Percentiles rank a stretch among this genome's conserved stretches.
Evolutionary conservation across 495 filamentous ascomycete genomes (phyloP).

Genomic region (Penicillium chermesinum): DNA sequence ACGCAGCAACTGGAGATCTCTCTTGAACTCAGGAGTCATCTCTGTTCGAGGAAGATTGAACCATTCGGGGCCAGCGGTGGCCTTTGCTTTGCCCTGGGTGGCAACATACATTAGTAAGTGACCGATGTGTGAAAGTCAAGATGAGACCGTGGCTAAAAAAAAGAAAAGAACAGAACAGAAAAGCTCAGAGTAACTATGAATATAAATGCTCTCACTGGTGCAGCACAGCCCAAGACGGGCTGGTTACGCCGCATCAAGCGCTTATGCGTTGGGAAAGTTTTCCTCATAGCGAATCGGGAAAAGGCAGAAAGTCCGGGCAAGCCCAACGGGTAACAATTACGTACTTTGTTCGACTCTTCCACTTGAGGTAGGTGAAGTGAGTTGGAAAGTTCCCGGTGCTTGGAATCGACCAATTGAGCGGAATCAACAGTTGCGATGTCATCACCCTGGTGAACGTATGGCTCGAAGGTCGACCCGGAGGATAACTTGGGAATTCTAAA

Average conservation of each 20-base stretch:
- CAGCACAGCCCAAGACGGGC: constrained; percentile 74
- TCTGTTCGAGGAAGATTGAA: constrained; percentile 80
- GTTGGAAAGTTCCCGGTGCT: constrained; percentile 40
- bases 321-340: constrained; percentile 13
- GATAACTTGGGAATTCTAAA: constrained; percentile 41
- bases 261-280: constrained; percentile 53
- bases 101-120: constrained; percentile 22
- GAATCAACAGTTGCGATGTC: constrained; percentile 45
- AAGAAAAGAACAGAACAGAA: not conserved
- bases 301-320: constrained; percentile 2
- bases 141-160: no score
- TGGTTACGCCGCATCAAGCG: constrained; percentile 59
- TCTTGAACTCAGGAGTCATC: constrained; percentile 75
- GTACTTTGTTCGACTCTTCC: constrained; percentile 41
- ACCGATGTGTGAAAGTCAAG: constrained; percentile 3
- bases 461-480: constrained; percentile 28
- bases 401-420: constrained; percentile 36
- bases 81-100: constrained; percentile 43
- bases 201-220: constrained; percentile 64
- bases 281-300: constrained; percentile 56
- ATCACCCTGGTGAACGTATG: constrained; percentile 45
- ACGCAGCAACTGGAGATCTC: constrained; percentile 78
- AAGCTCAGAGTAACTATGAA: constrained; percentile 99
- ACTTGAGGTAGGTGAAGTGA: constrained; percentile 36
- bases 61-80: constrained; percentile 64